A percentile compares a stretch with the other conserved stretches of the same genome.
Evolutionary conservation across 768 basidiomycete genomes (phyloP).

Genomic region (Strobilomyces confusus): DNA sequence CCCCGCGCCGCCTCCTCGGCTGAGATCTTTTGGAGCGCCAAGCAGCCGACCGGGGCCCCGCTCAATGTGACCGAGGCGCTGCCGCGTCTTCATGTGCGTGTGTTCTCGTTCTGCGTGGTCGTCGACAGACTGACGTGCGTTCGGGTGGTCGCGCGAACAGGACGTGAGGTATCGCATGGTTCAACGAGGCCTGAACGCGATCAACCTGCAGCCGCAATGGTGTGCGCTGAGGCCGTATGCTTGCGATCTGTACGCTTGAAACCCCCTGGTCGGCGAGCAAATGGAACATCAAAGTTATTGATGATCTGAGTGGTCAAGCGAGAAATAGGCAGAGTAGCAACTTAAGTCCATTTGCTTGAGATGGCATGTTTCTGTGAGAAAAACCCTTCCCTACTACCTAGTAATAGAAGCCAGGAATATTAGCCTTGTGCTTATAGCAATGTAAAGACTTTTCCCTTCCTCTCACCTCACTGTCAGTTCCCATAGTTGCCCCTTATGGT

Average conservation of each 20-base stretch:
- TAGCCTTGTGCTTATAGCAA: no score
- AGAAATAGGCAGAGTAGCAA: no score
- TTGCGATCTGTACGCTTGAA: slow-evolving; percentile 34
- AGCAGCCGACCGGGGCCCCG: slow-evolving; percentile 32
- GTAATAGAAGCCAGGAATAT: no score
- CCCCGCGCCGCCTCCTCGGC: slow-evolving; percentile 44
- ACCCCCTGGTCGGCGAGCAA: no score
- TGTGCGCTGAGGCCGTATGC: slow-evolving; percentile 48
- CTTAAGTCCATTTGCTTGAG: no score
- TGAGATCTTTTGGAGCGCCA: slow-evolving; percentile 53
- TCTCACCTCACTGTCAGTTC: no score
- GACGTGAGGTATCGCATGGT: slow-evolving; percentile 49
- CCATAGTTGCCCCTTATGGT: no score
- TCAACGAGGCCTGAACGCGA: slow-evolving; percentile 44
- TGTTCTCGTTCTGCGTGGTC: background rate
- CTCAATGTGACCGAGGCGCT: slow-evolving; percentile 38
- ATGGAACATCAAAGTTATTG: no score
- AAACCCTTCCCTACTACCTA: no score
- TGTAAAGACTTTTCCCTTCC: no score
- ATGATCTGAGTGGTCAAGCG: no score
- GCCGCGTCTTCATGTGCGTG: slow-evolving; percentile 43
- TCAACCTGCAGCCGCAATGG: slow-evolving; percentile 52
- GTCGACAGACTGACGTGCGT: background rate
- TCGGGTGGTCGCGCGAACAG: slow-evolving; percentile 11
- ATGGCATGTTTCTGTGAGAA: no score